Evolutionary conservation across 257 asterid genomes (phyloP), one percentile per base, ranked within the genome.

Genomic region (Osmanthus fragrans): DNA sequence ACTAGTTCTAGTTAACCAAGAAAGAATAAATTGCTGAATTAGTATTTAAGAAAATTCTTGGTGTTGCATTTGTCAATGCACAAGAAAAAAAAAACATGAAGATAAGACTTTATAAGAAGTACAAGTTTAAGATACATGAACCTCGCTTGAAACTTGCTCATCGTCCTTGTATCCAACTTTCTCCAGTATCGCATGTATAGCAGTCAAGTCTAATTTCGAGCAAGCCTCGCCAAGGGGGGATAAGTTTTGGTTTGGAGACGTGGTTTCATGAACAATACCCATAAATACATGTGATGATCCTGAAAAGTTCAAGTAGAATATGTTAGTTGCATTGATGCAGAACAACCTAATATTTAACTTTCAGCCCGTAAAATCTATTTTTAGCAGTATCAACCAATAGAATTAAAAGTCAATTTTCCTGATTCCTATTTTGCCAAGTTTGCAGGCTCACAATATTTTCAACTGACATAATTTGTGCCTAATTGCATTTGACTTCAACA

Each of bases 201-300:
- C 84, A 70, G 86, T 78, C 54, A 87, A 79, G 80, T 87, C 86
- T 12, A 77, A 73, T 64, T 81, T 85, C 7, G 85, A 76, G 80
- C 89, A 87, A 81, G 90, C 90, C 73, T 87, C 87, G 4, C 82
- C 90, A 58, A 87, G 86, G 27, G 90, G 90, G 27, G 88, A 76
- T 74, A 82, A 75, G 49, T 77, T 82, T 49, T 70, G 73, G 4
- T 73, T n/a, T n/a, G n/a, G n/a, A n/a, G n/a, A n/a, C n/a, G n/a
- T n/a, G n/a, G n/a, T 8, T 79, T 81, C 88, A 36, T 71, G 84
- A 80, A 77, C 69, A 64, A 87, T 80, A 70, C 81, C 84, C 76
- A 87, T 76, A 85, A 87, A 73, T 76, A 81, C 76, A 51, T 79
- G 30, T 6, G 90, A 87, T 18, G 88, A 86, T 18, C 89, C 90